phyloP scores from a whole-genome alignment of 768 basidiomycete species.

The Cyathus striatus region DNA sequence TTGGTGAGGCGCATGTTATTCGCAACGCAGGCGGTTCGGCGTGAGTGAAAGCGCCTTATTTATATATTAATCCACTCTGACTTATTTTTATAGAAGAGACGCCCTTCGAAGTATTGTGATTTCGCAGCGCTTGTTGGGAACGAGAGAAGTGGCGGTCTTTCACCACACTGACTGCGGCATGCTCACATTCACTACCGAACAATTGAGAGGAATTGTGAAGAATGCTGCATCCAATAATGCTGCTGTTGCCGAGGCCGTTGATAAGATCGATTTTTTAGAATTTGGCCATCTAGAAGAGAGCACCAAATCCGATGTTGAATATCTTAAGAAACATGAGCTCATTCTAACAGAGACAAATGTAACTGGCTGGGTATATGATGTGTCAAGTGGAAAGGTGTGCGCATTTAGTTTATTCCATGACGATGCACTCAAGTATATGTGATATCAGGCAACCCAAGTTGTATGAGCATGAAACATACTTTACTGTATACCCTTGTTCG shows the following conservation, averaged over 20 bases:
- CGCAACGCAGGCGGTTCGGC: constrained; percentile 68
- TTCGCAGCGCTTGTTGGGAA: constrained; percentile 69
- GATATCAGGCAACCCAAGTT: constrained; percentile 1
- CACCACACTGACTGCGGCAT: constrained; percentile 75
- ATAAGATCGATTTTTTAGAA: constrained; percentile 51
- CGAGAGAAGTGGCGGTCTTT: constrained; percentile 61
- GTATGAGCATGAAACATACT: too few relatives aligned
- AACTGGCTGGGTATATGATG: constrained; percentile 67
- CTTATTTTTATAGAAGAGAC: constrained; percentile 39
- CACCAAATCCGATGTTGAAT: constrained; percentile 54
- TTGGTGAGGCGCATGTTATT: constrained; percentile 70
- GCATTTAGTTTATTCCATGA: constrained; percentile 3
- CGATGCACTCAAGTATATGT: constrained; percentile 1
- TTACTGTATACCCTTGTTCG: too few relatives aligned
- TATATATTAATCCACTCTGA: background rate
- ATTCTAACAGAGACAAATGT: constrained; percentile 47
- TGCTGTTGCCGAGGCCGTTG: constrained; percentile 20
- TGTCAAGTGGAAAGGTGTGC: constrained; percentile 54
- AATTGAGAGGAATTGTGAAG: constrained; percentile 47
- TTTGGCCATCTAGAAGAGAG: constrained; percentile 46
- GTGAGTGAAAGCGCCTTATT: constrained; percentile 32
- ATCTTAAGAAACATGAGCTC: constrained; percentile 50
- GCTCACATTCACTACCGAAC: constrained; percentile 51
- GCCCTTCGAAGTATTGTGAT: constrained; percentile 63
- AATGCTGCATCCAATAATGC: constrained; percentile 31